Percentiles rank a stretch among this genome's conserved stretches.
These are phyloP conservation scores for Ophiocordyceps australis DNA, from an alignment of 2,329 filamentous ascomycete species.

Conservation along the genomic window DNA sequence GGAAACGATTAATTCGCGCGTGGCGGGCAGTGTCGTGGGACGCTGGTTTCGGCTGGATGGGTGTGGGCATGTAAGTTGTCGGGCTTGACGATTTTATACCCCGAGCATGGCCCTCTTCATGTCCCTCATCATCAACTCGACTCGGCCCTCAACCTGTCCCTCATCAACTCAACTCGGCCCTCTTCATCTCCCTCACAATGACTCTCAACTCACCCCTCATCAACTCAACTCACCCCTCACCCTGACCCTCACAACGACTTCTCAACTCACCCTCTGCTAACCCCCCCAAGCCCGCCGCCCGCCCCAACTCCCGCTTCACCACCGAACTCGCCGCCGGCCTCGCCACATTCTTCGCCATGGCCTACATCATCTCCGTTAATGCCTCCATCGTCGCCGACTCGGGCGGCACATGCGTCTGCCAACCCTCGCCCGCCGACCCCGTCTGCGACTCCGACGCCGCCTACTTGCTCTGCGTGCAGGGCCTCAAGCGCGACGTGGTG, in stretches of 20 bases:
- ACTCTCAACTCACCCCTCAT: background rate
- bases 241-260: too few species aligned
- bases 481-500: constrained; percentile 59
- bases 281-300: constrained; percentile 41
- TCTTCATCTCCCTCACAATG: too few species aligned
- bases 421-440: constrained; percentile 27
- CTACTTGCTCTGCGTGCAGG: constrained; percentile 44
- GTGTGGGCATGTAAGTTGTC: constrained; percentile 56
- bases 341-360: constrained; percentile 56
- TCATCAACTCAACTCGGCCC: background rate
- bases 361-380: constrained; percentile 36
- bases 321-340: constrained; percentile 73
- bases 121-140: background rate
- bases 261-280: background rate
- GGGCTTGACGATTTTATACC: too few species aligned
- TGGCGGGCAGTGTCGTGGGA: constrained; percentile 49
- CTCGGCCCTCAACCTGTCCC: background rate
- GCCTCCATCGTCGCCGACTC: constrained; percentile 38
- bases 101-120: too few species aligned
- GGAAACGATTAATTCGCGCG: constrained; percentile 30
- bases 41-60: constrained; percentile 66
- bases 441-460: constrained; percentile 33
- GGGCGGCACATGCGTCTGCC: constrained; percentile 63
- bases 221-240: background rate
- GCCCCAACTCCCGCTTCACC: constrained; percentile 60